Evolutionary conservation across 768 basidiomycete genomes (phyloP).

Genomic region (Amanita pallidorosea): DNA sequence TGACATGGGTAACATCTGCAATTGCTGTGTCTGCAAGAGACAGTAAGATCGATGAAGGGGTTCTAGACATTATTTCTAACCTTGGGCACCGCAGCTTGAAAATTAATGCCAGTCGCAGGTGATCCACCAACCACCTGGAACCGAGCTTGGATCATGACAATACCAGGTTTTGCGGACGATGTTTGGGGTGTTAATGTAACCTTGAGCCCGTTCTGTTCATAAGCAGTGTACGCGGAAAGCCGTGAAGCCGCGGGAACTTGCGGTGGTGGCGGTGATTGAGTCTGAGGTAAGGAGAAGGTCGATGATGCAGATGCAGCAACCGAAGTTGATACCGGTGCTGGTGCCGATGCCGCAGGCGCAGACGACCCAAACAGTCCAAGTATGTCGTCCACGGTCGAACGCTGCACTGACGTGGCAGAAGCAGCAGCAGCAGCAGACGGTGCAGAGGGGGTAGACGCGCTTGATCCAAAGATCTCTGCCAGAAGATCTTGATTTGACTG

Average conservation of each 20-base stretch:
- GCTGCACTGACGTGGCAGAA: conserved; percentile 28
- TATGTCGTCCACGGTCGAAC: conserved; percentile 77
- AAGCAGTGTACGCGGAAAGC: conserved; percentile 71
- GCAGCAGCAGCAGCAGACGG: conserved; percentile 28
- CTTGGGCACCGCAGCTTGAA: conserved; percentile 97
- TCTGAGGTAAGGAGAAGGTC: conserved; percentile 25
- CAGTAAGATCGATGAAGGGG: background rate
- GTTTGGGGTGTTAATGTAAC: conserved; percentile 87
- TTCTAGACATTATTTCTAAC: conserved; percentile 26
- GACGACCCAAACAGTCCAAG: conserved; percentile 72
- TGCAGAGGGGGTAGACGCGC: conserved; percentile 18
- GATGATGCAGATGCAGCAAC: conserved; percentile 15
- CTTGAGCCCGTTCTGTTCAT: conserved; percentile 84
- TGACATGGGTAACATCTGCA: conserved; percentile 98
- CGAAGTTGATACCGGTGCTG: conserved; percentile 12
- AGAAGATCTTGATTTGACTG: conserved; percentile 80
- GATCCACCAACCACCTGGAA: conserved; percentile 62
- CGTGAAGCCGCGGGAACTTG: conserved; percentile 34
- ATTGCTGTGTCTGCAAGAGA: conserved; percentile 69
- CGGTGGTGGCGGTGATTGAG: conserved; percentile 23
- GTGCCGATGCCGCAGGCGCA: conserved; percentile 20
- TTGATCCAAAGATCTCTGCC: conserved; percentile 81
- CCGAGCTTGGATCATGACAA: conserved; percentile 82
- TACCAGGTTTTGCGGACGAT: conserved; percentile 68
- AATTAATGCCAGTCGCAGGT: conserved; percentile 58